These are phyloP conservation scores for Candida schatavii DNA, from an alignment of 805 yeast genomes.

Conservation along the genomic window DNA sequence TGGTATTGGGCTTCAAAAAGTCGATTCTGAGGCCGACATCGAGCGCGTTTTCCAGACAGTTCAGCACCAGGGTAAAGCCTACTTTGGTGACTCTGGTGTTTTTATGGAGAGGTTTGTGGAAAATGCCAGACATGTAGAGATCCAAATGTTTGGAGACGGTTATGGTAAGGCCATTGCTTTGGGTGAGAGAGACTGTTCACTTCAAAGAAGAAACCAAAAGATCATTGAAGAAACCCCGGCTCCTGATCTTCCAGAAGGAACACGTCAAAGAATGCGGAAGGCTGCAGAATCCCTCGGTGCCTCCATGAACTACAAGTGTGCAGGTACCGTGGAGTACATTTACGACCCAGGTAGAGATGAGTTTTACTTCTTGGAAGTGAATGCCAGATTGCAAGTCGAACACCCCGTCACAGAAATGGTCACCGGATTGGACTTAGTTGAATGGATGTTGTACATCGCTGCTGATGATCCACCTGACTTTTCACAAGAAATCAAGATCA, in stretches of 20 bases:
- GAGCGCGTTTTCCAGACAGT: constrained; percentile 86
- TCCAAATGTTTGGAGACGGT: constrained; percentile 97
- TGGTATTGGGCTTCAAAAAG: constrained; percentile 95
- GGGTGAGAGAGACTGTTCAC: constrained; percentile 97
- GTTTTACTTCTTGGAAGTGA: constrained; percentile 93
- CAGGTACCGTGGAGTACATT: constrained; percentile 96
- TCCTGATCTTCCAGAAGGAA: constrained; percentile 81
- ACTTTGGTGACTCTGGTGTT: constrained; percentile 94
- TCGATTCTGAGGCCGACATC: constrained; percentile 77
- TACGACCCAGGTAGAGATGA: constrained; percentile 84
- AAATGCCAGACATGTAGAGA: constrained; percentile 93
- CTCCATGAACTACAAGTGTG: constrained; percentile 86
- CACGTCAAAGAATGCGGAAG: constrained; percentile 69
- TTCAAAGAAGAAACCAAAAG: constrained; percentile 96
- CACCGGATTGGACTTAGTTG: constrained; percentile 91
- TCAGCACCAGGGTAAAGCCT: constrained; percentile 88
- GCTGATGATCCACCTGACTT: constrained; percentile 87
- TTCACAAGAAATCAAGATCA: constrained; percentile 50
- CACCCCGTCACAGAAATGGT: constrained; percentile 96
- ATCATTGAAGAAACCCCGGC: constrained; percentile 98
- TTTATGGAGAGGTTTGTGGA: constrained; percentile 93
- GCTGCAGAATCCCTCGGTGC: constrained; percentile 85
- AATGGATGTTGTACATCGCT: constrained; percentile 94
- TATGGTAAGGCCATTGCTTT: constrained; percentile 87
- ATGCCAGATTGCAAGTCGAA: constrained; percentile 95